Evolutionary conservation across 306 rosid genomes (phyloP).

Genomic region (Psophocarpus tetragonolobus): DNA sequence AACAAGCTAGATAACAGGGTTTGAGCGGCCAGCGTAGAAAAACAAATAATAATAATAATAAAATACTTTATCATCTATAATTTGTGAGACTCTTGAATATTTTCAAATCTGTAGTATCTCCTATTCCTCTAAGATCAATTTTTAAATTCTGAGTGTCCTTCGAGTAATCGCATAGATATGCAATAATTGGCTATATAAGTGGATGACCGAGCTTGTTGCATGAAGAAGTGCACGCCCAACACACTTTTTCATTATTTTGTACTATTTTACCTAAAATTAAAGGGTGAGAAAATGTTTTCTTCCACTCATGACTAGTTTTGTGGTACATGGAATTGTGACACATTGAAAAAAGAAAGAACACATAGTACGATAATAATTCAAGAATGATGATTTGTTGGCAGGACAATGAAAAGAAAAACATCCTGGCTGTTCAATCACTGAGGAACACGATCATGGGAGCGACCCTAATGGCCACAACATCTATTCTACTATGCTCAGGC

Average conservation of each 20-base stretch:
- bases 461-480: slow-evolving; percentile 94
- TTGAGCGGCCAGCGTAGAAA: not conserved
- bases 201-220: not conserved
- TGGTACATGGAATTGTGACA: not conserved
- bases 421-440: slow-evolving; percentile 84
- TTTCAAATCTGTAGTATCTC: not conserved
- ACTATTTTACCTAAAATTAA: slow-evolving; percentile 2
- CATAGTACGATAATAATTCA: not conserved
- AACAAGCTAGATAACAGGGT: no score
- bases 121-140: not conserved
- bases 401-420: slow-evolving; percentile 96
- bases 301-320: slow-evolving; percentile 13
- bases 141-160: not conserved
- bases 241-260: slow-evolving; percentile 4
- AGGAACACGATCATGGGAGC: slow-evolving; percentile 91
- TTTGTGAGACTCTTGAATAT: not conserved
- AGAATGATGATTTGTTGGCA: slow-evolving; percentile 25
- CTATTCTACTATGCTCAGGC: slow-evolving; percentile 76
- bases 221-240: not conserved
- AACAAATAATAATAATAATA: not conserved
- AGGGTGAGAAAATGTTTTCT: not conserved
- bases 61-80: no score
- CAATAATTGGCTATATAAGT: not conserved
- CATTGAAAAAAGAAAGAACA: not conserved
- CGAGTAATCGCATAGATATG: slow-evolving; percentile 1